Conservation (phyloP, 306 rosid genomes). For the Begonia fuchsioides region DNA sequence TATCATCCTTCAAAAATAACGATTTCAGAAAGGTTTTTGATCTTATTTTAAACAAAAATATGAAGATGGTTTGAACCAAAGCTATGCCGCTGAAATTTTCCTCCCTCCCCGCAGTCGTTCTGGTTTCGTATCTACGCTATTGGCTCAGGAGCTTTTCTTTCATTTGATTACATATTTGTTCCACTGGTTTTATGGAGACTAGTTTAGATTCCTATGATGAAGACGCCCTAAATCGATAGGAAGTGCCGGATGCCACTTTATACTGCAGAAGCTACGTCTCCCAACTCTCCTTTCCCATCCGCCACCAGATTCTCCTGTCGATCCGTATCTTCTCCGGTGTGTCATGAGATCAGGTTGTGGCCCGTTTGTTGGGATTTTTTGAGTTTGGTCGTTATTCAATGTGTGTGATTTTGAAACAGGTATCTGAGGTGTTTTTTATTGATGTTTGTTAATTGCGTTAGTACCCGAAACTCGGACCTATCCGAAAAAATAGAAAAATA, state of each 20-base stretch:
- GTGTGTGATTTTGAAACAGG: slow-evolving; percentile 79
- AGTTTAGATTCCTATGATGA: slow-evolving; percentile 41
- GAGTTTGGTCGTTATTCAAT: slow-evolving; percentile 7
- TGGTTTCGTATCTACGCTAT: too few species aligned
- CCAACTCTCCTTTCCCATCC: slow-evolving; percentile 18
- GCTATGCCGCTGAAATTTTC: too few species aligned
- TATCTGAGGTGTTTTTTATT: slow-evolving; percentile 55
- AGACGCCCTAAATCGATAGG: slow-evolving; percentile 69
- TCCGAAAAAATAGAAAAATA: too few species aligned
- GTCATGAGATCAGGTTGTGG: slow-evolving; percentile 3
- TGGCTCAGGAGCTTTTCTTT: too few species aligned
- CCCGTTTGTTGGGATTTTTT: slow-evolving; percentile 16
- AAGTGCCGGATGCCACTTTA: slow-evolving; percentile 95
- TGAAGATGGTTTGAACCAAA: too few species aligned
- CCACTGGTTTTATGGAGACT: too few species aligned
- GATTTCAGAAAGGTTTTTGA: too few species aligned
- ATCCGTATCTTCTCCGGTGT: slow-evolving; percentile 12
- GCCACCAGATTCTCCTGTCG: not conserved
- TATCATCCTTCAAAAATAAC: too few species aligned
- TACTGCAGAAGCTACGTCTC: slow-evolving; percentile 22
- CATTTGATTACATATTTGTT: too few species aligned
- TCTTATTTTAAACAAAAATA: too few species aligned
- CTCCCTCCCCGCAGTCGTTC: too few species aligned
- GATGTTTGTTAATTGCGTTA: not conserved
- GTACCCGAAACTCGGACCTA: too few species aligned